A percentile compares a stretch with the other conserved stretches of the same genome.
Evolutionary conservation across 371 early-diverging fungal genomes (phyloP).

Genomic region (Mucor racemosus): DNA sequence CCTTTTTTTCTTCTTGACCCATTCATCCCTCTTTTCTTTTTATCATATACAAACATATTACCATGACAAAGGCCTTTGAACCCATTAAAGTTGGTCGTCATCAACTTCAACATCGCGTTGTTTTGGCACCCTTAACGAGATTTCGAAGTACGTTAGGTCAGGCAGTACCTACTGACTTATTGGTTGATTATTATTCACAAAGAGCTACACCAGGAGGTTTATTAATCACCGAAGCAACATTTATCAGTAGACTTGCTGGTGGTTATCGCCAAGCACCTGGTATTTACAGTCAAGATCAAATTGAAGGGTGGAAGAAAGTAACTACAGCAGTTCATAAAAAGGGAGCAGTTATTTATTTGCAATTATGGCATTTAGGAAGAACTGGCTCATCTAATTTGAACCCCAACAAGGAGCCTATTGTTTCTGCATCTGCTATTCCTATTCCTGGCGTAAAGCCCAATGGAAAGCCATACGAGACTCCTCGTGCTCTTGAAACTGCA

Average conservation of each 20-base stretch:
- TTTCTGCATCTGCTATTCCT: slow-evolving; percentile 23
- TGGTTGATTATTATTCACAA: slow-evolving; percentile 62
- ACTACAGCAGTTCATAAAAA: slow-evolving; percentile 62
- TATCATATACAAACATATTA: not conserved
- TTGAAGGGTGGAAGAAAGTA: slow-evolving; percentile 60
- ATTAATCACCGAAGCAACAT: slow-evolving; percentile 61
- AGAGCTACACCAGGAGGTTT: slow-evolving; percentile 62
- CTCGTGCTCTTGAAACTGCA: slow-evolving; percentile 58
- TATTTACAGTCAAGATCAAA: slow-evolving; percentile 47
- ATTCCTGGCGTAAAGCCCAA: slow-evolving; percentile 10
- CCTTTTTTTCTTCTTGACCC: not conserved
- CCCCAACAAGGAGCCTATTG: slow-evolving; percentile 12
- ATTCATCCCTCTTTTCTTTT: not conserved
- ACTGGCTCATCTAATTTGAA: slow-evolving; percentile 13
- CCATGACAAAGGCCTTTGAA: slow-evolving; percentile 18
- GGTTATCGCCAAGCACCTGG: slow-evolving; percentile 45
- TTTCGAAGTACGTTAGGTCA: slow-evolving; percentile 37
- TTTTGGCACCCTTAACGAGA: slow-evolving; percentile 59
- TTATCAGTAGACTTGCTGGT: slow-evolving; percentile 45
- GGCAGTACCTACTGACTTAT: slow-evolving; percentile 48
- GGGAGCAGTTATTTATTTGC: slow-evolving; percentile 59
- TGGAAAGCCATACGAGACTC: slow-evolving; percentile 12
- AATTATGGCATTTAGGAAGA: slow-evolving; percentile 60
- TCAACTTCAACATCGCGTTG: slow-evolving; percentile 55
- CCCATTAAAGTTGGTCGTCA: slow-evolving; percentile 39